Conservation (phyloP, 2,329 filamentous ascomycete genomes). For the Penicillium griseofulvum region DNA sequence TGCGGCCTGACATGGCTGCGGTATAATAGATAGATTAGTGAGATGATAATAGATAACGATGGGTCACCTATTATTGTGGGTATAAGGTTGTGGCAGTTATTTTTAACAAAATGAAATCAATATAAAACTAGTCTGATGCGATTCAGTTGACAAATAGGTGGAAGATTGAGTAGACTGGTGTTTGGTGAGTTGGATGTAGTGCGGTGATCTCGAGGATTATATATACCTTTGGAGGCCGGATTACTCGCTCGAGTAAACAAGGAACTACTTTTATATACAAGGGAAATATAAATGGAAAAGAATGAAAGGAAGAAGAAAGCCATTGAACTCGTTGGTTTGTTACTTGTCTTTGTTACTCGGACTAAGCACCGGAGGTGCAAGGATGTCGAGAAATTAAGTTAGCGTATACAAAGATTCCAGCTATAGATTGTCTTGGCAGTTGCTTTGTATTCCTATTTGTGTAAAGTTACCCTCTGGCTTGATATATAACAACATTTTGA, state of each 20-base stretch:
- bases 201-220: not conserved
- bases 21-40: not conserved
- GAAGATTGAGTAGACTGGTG: not conserved
- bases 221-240: not conserved
- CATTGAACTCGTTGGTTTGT: not conserved
- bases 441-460: not conserved
- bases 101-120: not conserved
- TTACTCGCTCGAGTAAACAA: not conserved
- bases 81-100: not conserved
- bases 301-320: not conserved
- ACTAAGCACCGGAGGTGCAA: not conserved
- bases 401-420: not conserved
- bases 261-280: not conserved
- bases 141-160: no score
- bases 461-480: no score
- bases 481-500: not conserved
- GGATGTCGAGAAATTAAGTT: not conserved
- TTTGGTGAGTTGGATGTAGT: not conserved
- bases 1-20: not conserved
- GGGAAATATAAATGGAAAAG: not conserved
- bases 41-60: not conserved
- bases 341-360: not conserved
- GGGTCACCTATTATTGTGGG: not conserved
- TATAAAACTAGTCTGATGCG: not conserved
- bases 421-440: not conserved